Evolutionary conservation across 1,139 yeast genomes (phyloP).

Genomic region (Geotrichum carabidarum): DNA sequence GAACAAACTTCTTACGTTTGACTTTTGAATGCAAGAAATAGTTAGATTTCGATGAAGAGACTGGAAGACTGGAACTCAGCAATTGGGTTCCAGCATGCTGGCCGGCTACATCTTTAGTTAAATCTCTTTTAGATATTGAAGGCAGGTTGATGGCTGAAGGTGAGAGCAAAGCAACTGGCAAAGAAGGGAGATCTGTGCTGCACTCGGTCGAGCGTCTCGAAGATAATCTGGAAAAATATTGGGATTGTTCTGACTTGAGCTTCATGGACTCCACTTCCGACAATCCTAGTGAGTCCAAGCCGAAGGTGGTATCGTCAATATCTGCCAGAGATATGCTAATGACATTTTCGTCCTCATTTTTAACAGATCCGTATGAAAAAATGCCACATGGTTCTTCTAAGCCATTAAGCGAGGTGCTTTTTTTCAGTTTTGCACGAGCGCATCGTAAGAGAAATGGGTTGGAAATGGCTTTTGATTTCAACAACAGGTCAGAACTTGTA

Average conservation of each 20-base stretch:
- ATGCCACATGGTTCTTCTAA: not conserved
- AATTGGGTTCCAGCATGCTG: too few relatives aligned
- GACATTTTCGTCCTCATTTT: slow-evolving; percentile 1
- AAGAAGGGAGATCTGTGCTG: too few relatives aligned
- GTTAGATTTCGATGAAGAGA: not conserved
- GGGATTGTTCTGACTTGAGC: too few relatives aligned
- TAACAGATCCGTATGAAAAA: not conserved
- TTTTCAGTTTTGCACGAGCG: not conserved
- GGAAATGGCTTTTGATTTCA: not conserved
- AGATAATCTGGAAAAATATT: too few relatives aligned
- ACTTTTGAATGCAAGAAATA: not conserved
- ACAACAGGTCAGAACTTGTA: not conserved
- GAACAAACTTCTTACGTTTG: slow-evolving; percentile 9
- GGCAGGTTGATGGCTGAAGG: too few relatives aligned
- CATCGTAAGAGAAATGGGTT: slow-evolving; percentile 2
- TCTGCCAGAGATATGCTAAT: slow-evolving; percentile 7
- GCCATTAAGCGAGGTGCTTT: not conserved
- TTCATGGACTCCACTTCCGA: not conserved
- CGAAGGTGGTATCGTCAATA: not conserved
- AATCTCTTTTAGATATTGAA: too few relatives aligned
- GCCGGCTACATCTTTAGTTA: too few relatives aligned
- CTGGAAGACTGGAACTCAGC: slow-evolving; percentile 1
- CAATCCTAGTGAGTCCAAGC: not conserved
- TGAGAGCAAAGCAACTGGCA: too few relatives aligned
- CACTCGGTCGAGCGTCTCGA: too few relatives aligned